Base-by-base conservation (phyloP, 2,329 filamentous ascomycete genomes). In the Parastagonospora nodorum region DNA sequence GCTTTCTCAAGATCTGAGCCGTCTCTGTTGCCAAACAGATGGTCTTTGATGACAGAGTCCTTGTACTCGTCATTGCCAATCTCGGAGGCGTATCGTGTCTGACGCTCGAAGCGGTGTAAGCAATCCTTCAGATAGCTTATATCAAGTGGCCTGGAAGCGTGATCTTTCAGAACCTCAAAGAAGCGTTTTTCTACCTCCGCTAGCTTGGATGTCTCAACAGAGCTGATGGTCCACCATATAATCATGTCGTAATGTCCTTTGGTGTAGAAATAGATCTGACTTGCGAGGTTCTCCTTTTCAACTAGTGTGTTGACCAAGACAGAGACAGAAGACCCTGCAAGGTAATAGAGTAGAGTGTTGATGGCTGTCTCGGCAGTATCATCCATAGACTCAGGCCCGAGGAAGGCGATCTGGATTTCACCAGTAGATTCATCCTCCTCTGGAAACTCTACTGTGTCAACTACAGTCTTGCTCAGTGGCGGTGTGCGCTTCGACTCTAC, bases 381-480 rank as follows among this genome's bases (percentile, higher is more conserved):
- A 61, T 97, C 86, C 45, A 84, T 88, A 72, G 88, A 92, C 62
- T 88, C 82, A 0, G 94, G 94, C 0, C 94, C 94, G 48, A 97
- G 86, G 75, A 95, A 96, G 1, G 84, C 88, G 15, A 97, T 86
- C 42, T 90, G 78, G 42, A 97, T 86, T 69, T 97, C 93, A 32
- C 94, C 94, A 48, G 87, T 89, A 0, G 91, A 93, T 70, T 99
- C 94, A 60, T 99, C 94, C 65, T 97, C 93, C 70, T 99, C 94
- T 0, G 94, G 94, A 64, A 99, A 99, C 56, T 96, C 88, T 27
- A 96, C 88, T 0, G 82, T 90, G 59, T 93, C 85, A 10, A 96
- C 75, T 9, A 87, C 80, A 0, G 90, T 91, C 69, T 89, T 81
- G 28, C 83, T 82, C 27, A 99, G 78, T 0, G 84, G 75, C 2